Evolutionary conservation across 495 filamentous ascomycete genomes (phyloP).

Genomic region (Annulohypoxylon moriforme): DNA sequence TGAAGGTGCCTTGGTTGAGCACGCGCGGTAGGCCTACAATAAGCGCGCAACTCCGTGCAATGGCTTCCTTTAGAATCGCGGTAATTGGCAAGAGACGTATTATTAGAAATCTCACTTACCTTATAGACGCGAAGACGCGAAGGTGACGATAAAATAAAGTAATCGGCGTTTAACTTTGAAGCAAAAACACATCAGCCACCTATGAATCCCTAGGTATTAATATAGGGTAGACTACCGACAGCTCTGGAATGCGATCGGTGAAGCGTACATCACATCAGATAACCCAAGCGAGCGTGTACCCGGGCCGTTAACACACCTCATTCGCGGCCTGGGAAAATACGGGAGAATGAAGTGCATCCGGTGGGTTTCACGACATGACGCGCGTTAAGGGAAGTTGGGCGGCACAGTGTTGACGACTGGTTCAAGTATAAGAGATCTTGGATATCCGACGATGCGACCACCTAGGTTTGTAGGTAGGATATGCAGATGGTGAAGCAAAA

Average conservation of each 20-base stretch:
- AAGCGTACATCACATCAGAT: not conserved
- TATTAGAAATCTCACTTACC: not conserved
- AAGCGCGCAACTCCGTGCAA: not conserved
- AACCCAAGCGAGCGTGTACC: constrained; percentile 9
- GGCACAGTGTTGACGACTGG: constrained; percentile 4
- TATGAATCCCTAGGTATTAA: constrained; percentile 1
- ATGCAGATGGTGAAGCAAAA: constrained; percentile 9
- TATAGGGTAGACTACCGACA: constrained; percentile 13
- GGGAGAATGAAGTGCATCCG: constrained; percentile 36
- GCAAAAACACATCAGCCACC: not conserved
- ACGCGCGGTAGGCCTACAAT: not conserved
- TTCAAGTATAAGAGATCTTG: constrained; percentile 15
- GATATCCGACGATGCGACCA: not conserved
- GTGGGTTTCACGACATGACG: constrained; percentile 28
- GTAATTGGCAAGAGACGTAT: no score
- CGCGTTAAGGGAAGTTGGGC: constrained; percentile 7
- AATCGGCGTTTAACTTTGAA: not conserved
- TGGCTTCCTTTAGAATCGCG: not conserved
- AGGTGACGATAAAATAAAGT: not conserved
- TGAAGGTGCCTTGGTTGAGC: not conserved
- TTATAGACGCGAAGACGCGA: not conserved
- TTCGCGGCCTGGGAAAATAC: constrained; percentile 27
- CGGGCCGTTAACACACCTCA: constrained; percentile 8
- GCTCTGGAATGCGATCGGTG: constrained; percentile 23
- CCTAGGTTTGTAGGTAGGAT: not conserved